Base-by-base conservation (phyloP, 176 grass and related monocot genomes). In the Carex scoparia region DNA sequence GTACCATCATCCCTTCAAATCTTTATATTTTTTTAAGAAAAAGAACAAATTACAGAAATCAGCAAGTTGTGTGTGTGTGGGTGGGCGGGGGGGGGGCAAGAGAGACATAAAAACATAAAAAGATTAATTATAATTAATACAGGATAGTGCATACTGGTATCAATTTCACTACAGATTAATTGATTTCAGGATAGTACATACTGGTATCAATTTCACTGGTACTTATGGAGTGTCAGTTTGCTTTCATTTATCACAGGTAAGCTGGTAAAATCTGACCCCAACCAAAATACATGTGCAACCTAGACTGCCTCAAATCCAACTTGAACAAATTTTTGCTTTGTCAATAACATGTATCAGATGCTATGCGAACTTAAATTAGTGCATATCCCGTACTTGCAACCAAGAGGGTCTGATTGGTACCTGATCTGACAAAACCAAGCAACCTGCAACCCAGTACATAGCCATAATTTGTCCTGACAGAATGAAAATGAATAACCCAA, bases 1-100 rank as follows among this genome's bases (percentile, higher is more conserved):
- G 95, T 79, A 86, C 65, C 95, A 98, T 98, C 12, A 89, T 86
- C 28, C 95, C 95, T 92, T 98, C 95, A 28, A 98, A 98, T 46
- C 95, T 98, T 68, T 68, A 83, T 37, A 64, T 27, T 32, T 42
- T 42, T 54, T 3, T 32, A 81, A 61, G 11, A 27, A 12, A 69
- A 55, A 85, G 60, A 53, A 67, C 1, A 83, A 16, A 83, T 54
- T 67, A 67, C 23, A 56, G 62, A 65, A 54, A 49, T 64, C 27
- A 83, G 40, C 15, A 81, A 46, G 80, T 46, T 19, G 15, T 44
- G 31, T 55, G 19, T 61, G 12, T 15, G 55, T 33, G 49, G 0
- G 40, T 10, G 12, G 15, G 51, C 1, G 8, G 67, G 13, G 9
- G 11, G 49, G 56, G 0, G 9, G 46, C 8, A 49, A 64, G 57